Base-by-base conservation (phyloP, 192 early-diverging fungal genomes). In the Gonapodya sp. region DNA sequence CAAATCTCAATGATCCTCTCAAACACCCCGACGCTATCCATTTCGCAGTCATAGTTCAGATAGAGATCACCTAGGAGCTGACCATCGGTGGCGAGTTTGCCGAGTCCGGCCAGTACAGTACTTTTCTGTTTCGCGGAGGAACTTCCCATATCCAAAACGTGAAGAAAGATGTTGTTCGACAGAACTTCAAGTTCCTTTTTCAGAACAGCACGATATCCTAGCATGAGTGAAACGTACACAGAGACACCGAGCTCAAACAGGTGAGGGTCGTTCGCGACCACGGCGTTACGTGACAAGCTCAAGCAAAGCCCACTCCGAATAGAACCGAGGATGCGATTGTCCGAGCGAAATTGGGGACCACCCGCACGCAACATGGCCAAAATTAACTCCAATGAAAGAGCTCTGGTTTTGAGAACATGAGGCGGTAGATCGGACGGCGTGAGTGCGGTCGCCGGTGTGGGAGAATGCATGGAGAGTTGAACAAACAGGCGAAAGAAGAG, bases 141-240 rank as follows among this genome's bases (percentile, higher is more conserved):
- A 74, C 89, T 89, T 8, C 87, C 86, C 88, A 91, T 92, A 81
- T 91, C 91, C 35, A 92, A 80, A 78, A 92, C 89, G 80, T 90
- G 89, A 34, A 92, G 75, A 79, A 88, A 92, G 0, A 91, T 85
- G 18, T 85, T 87, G 73, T 85, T 85, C 31, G 91, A 84, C n/a
- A 91, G 81, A n/a, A 89, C 86, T 82, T 91, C 90, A 36, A 92
- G 83, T 85, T 92, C 90, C 14, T 82, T 73, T 80, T 91, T 91
- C 34, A 92, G 82, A 72, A 82, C 77, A 31, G 82, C 79, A 24
- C 90, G 85, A 46, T 86, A 91, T 75, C 78, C 86, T 33, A 86
- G 36, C 34, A 89, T 85, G 34, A 92, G 64, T 83, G 91, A 83
- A 73, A 91, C 77, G 78, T 91, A 92, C 37, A 91, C 87, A 36